Evolutionary conservation across 352 stramenopile species (phyloP).

Genomic region (Globisporangium barbulae): DNA sequence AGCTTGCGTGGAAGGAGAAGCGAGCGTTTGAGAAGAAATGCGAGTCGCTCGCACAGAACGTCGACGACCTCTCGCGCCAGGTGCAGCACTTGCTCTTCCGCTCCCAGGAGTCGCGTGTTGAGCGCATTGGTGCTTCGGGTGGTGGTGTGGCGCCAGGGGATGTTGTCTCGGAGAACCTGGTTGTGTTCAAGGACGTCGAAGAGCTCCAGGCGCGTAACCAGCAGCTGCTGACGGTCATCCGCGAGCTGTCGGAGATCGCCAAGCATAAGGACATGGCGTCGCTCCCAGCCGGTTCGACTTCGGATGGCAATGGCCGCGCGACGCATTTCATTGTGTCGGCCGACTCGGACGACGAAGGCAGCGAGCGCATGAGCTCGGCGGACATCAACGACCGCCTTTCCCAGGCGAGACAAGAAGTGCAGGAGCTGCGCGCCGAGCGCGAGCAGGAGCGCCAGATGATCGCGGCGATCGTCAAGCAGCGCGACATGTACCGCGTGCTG

Average conservation of each 20-base stretch:
- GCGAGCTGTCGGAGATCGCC: constrained; percentile 63
- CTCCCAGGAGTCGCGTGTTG: constrained; percentile 50
- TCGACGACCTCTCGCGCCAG: constrained; percentile 90
- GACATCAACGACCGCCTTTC: constrained; percentile 57
- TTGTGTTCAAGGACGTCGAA: constrained; percentile 84
- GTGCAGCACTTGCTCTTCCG: constrained; percentile 88
- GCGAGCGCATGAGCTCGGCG: constrained; percentile 28
- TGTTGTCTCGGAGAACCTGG: constrained; percentile 66
- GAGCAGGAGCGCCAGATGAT: constrained; percentile 89
- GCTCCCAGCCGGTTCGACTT: constrained; percentile 15
- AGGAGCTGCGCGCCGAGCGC: constrained; percentile 65
- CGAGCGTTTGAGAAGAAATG: constrained; percentile 63
- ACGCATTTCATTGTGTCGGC: constrained; percentile 53
- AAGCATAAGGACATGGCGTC: constrained; percentile 17
- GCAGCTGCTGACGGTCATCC: constrained; percentile 80
- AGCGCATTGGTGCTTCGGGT: neutral
- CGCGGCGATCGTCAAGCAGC: constrained; percentile 92
- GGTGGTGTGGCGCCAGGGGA: constrained; percentile 23
- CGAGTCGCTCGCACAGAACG: constrained; percentile 70
- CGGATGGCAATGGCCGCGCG: constrained; percentile 8
- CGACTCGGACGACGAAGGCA: constrained; percentile 57
- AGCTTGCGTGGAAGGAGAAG: constrained; percentile 60
- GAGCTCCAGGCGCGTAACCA: constrained; percentile 92
- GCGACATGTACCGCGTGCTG: constrained; percentile 94
- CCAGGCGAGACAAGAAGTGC: constrained; percentile 69